Evolutionary conservation across 2,329 filamentous ascomycete species (phyloP).

Genomic region (Fusarium verrucosum): DNA sequence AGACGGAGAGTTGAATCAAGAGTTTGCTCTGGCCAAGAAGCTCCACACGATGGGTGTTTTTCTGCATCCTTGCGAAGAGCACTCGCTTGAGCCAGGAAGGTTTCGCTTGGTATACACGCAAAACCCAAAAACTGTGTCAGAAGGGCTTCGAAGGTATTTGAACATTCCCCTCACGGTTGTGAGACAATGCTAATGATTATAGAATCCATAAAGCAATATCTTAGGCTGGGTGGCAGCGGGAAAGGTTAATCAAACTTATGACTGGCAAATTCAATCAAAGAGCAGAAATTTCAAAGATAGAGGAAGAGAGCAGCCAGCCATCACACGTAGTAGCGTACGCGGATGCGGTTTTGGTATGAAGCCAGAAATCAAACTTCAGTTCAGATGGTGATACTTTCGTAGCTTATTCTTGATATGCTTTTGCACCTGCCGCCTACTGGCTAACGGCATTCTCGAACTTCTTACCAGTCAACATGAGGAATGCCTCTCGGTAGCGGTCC

Average conservation of each 20-base stretch:
- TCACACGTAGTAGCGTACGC: background rate
- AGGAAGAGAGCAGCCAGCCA: background rate
- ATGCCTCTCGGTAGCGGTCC: slow-evolving; percentile 78
- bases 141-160: slow-evolving; percentile 53
- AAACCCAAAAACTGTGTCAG: slow-evolving; percentile 46
- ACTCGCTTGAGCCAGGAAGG: slow-evolving; percentile 59
- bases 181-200: slow-evolving; percentile 4
- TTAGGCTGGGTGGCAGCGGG: background rate
- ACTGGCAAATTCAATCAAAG: background rate
- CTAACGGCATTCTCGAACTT: slow-evolving; percentile 50
- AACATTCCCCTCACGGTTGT: background rate
- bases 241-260: background rate
- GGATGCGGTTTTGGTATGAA: background rate
- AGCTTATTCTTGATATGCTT: background rate
- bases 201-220: slow-evolving; percentile 30
- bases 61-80: slow-evolving; percentile 58
- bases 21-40: slow-evolving; percentile 56
- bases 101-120: slow-evolving; percentile 64
- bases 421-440: slow-evolving; percentile 11
- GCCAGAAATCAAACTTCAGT: slow-evolving; percentile 30
- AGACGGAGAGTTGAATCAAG: slow-evolving; percentile 48
- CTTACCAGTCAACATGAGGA: slow-evolving; percentile 69
- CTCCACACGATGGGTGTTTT: slow-evolving; percentile 60
- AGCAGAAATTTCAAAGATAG: slow-evolving; percentile 16
- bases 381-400: slow-evolving; percentile 6